Conservation (phyloP, 2,329 filamentous ascomycete genomes). For the Botryotinia narcissicola region DNA sequence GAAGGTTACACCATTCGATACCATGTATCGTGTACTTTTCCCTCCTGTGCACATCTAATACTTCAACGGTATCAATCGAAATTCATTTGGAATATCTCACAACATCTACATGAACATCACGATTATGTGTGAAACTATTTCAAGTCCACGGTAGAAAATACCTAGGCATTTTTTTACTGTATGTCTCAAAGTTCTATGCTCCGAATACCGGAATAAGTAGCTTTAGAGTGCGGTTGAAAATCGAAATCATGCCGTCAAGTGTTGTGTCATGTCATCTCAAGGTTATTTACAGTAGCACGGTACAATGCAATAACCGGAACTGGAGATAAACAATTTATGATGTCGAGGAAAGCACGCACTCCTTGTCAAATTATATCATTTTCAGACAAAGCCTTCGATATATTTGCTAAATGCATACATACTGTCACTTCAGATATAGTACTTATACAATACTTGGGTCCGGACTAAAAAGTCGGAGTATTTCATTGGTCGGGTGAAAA, state of each 20-base stretch:
- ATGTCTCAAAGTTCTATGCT: constrained; percentile 14
- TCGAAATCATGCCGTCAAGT: constrained; percentile 16
- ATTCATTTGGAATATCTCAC: constrained; percentile 8
- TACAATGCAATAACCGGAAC: constrained; percentile 16
- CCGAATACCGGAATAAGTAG: constrained; percentile 3
- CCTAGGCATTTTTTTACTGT: neutral
- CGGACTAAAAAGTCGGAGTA: neutral
- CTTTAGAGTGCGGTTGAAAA: constrained; percentile 12
- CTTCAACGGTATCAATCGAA: constrained; percentile 14
- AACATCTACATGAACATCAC: constrained; percentile 3
- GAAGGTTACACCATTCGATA: constrained; percentile 15
- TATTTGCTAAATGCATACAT: constrained; percentile 6
- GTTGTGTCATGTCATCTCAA: constrained; percentile 20
- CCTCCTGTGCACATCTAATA: constrained; percentile 11
- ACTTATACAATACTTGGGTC: neutral
- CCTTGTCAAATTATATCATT: constrained; percentile 9
- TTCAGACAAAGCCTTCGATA: neutral
- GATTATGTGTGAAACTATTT: neutral
- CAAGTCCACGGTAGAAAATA: neutral
- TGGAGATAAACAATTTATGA: constrained; percentile 14
- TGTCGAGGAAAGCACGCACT: constrained; percentile 4
- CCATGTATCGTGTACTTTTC: constrained; percentile 5
- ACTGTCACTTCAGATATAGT: constrained; percentile 12
- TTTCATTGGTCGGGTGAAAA: constrained; percentile 8
- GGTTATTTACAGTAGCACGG: constrained; percentile 14